Conservation (phyloP, 257 asterid species). For the Forsythia viridissima region DNA sequence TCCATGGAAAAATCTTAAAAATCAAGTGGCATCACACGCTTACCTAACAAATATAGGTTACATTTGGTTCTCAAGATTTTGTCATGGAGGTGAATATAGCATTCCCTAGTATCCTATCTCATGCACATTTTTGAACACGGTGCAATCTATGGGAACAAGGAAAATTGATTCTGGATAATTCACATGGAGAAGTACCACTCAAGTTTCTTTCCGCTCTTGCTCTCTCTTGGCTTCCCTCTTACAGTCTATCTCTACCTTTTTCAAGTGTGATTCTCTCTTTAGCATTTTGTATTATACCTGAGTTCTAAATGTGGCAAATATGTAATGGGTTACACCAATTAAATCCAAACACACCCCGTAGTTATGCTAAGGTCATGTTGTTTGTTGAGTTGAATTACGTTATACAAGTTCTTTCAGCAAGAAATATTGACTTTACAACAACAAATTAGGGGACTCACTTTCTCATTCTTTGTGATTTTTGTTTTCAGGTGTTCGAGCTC, state of each 20-base stretch:
- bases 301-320: background rate
- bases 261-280: background rate
- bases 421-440: background rate
- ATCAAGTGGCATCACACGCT: background rate
- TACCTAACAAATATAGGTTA: background rate
- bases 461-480: background rate
- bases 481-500: constrained; percentile 78
- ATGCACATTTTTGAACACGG: no score
- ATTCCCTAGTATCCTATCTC: no score
- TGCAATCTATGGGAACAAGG: background rate
- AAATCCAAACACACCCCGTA: background rate
- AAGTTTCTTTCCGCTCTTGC: background rate
- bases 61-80: background rate
- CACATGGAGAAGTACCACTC: background rate
- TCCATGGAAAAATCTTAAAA: background rate
- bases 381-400: background rate
- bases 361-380: background rate
- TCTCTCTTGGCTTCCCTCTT: background rate
- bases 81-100: background rate
- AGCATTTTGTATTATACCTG: no score
- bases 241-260: background rate
- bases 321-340: background rate
- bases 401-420: background rate
- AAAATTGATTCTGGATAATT: background rate
- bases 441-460: background rate